phyloP scores from a whole-genome alignment of 177 flowering plant species.

The Vitis hybrid region DNA sequence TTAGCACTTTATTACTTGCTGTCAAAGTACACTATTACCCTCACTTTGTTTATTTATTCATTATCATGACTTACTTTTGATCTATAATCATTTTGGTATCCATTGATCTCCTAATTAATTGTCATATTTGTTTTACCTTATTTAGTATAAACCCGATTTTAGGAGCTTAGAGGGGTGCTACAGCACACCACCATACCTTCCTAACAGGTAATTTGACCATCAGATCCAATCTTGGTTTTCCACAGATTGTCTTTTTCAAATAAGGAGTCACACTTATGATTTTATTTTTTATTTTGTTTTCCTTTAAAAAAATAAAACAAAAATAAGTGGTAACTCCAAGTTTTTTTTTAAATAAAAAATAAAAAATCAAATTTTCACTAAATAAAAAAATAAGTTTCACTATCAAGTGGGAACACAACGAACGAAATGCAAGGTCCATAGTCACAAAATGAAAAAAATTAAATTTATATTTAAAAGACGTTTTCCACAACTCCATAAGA shows the following conservation, averaged over 20 bases:
- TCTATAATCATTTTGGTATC: too few relatives aligned
- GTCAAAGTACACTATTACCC: rapidly evolving
- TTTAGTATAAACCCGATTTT: rapidly evolving
- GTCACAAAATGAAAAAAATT: too few relatives aligned
- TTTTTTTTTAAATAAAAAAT: too few relatives aligned
- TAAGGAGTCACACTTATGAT: rapidly evolving
- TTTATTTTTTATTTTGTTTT: too few relatives aligned
- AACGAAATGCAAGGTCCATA: rapidly evolving
- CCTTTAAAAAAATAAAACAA: too few relatives aligned
- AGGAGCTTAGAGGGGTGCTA: rapidly evolving
- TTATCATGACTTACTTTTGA: rapidly evolving
- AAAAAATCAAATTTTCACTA: rapidly evolving
- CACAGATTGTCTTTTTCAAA: rapidly evolving
- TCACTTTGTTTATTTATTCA: too few relatives aligned
- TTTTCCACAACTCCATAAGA: too few relatives aligned
- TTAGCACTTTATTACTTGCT: rapidly evolving
- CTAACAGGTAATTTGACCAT: rapidly evolving
- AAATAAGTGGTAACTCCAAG: rapidly evolving
- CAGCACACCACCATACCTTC: rapidly evolving
- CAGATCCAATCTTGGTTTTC: rapidly evolving
- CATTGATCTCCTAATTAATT: rapidly evolving
- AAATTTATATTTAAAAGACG: too few relatives aligned
- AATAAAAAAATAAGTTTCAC: rapidly evolving
- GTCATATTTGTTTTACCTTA: rapidly evolving
- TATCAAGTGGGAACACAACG: rapidly evolving